Conservation (phyloP, 2,329 filamentous ascomycete genomes). For the Penicillium thymicola region DNA sequence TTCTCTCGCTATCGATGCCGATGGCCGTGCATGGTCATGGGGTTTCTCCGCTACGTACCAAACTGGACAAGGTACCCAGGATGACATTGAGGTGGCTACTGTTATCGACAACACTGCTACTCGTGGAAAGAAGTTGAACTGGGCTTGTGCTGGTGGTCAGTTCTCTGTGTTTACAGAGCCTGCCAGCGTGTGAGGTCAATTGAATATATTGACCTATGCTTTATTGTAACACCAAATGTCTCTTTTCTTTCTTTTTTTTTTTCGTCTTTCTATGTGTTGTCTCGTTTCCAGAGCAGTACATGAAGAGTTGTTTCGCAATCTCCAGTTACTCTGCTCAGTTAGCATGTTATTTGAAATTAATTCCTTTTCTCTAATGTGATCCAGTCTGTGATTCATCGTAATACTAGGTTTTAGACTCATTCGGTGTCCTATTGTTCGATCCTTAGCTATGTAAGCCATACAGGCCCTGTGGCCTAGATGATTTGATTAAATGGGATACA, state of each 20-base stretch:
- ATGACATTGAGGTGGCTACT: slow-evolving; percentile 75
- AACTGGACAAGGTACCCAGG: slow-evolving; percentile 72
- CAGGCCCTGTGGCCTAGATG: background rate
- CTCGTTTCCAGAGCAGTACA: background rate
- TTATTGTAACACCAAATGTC: background rate
- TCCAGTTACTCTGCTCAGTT: background rate
- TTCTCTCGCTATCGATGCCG: slow-evolving; percentile 65
- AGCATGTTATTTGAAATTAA: background rate
- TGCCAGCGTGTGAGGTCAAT: slow-evolving; percentile 16
- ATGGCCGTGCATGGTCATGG: slow-evolving; percentile 73
- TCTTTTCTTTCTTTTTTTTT: background rate
- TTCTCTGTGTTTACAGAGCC: slow-evolving; percentile 50
- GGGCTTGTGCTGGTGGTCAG: slow-evolving; percentile 84
- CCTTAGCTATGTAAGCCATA: background rate
- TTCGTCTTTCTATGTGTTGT: background rate
- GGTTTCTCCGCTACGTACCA: slow-evolving; percentile 79
- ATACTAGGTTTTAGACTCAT: background rate
- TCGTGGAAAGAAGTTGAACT: slow-evolving; percentile 68
- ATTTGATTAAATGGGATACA: background rate
- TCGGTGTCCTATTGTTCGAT: background rate
- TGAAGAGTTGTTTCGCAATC: background rate
- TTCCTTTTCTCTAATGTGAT: background rate
- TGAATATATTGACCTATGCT: background rate
- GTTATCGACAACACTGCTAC: slow-evolving; percentile 82
- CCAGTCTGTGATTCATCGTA: background rate